Percentiles rank a stretch among this genome's conserved stretches.
These are phyloP conservation scores for Pisolithus marmoratus DNA, from an alignment of 768 basidiomycete species.

Conservation along the genomic window DNA sequence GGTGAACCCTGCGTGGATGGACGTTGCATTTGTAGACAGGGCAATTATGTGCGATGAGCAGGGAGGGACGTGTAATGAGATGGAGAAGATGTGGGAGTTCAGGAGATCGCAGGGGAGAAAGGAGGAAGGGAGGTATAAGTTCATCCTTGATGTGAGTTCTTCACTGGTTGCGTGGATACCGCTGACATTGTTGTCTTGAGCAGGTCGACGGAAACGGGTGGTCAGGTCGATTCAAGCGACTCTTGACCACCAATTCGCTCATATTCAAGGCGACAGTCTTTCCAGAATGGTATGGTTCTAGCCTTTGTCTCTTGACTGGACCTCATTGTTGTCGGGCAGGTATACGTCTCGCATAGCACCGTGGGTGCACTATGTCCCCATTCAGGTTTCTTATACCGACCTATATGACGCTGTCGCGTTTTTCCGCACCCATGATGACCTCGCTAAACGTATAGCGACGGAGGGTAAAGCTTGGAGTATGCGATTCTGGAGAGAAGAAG, in stretches of 20 bases:
- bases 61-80: slow-evolving; percentile 31
- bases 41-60: slow-evolving; percentile 36
- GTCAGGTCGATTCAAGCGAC: slow-evolving; percentile 64
- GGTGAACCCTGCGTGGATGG: slow-evolving; percentile 52
- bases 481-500: slow-evolving; percentile 54
- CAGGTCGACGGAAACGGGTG: slow-evolving; percentile 63
- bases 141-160: slow-evolving; percentile 47
- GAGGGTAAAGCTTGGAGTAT: slow-evolving; percentile 54
- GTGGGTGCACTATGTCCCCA: slow-evolving; percentile 73
- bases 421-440: slow-evolving; percentile 62
- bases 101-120: slow-evolving; percentile 35
- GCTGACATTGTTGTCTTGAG: not conserved
- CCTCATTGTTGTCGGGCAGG: slow-evolving; percentile 28
- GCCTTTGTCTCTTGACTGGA: not conserved
- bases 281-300: slow-evolving; percentile 55
- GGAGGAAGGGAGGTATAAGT: slow-evolving; percentile 56
- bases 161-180: not conserved
- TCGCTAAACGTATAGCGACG: slow-evolving; percentile 51
- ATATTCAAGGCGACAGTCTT: slow-evolving; percentile 69
- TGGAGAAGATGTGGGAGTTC: slow-evolving; percentile 48
- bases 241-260: slow-evolving; percentile 56
- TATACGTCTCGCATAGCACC: slow-evolving; percentile 52
- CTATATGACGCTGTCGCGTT: slow-evolving; percentile 68
- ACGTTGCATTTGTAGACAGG: slow-evolving; percentile 49
- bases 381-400: slow-evolving; percentile 60